Evolutionary conservation across 2,329 filamentous ascomycete species (phyloP).

Genomic region (Coniochaeta ligniaria): DNA sequence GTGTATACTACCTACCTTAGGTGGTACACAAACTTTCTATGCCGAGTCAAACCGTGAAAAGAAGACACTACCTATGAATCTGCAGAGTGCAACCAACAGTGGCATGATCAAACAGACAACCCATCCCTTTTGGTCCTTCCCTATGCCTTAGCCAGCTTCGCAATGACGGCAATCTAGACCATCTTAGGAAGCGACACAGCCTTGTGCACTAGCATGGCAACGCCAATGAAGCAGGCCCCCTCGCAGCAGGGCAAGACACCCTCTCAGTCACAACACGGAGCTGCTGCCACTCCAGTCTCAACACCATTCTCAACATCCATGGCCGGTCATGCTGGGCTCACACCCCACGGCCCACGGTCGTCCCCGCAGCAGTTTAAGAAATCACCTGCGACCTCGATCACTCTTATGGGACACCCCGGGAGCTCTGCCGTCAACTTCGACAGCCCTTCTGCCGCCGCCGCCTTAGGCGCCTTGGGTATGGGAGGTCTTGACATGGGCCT

Average conservation of each 20-base stretch:
- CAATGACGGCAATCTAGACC: not conserved
- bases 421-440: slow-evolving; percentile 50
- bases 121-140: not conserved
- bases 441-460: slow-evolving; percentile 56
- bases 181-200: not conserved
- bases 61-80: too few relatives aligned
- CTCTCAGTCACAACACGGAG: slow-evolving; percentile 35
- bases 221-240: slow-evolving; percentile 38
- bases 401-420: slow-evolving; percentile 37
- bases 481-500: slow-evolving; percentile 44
- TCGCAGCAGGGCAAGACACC: slow-evolving; percentile 46
- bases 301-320: slow-evolving; percentile 53
- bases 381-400: slow-evolving; percentile 48
- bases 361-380: slow-evolving; percentile 60
- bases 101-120: not conserved
- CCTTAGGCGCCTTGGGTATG: slow-evolving; percentile 50
- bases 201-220: slow-evolving; percentile 18
- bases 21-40: too few relatives aligned
- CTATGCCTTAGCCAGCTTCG: not conserved
- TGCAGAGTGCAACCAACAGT: too few relatives aligned
- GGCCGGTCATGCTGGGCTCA: slow-evolving; percentile 49
- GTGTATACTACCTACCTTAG: too few relatives aligned
- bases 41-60: too few relatives aligned
- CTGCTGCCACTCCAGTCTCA: slow-evolving; percentile 56
- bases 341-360: slow-evolving; percentile 48